Conservation (phyloP, 2,329 filamentous ascomycete genomes). For the Cercospora berteroae region DNA sequence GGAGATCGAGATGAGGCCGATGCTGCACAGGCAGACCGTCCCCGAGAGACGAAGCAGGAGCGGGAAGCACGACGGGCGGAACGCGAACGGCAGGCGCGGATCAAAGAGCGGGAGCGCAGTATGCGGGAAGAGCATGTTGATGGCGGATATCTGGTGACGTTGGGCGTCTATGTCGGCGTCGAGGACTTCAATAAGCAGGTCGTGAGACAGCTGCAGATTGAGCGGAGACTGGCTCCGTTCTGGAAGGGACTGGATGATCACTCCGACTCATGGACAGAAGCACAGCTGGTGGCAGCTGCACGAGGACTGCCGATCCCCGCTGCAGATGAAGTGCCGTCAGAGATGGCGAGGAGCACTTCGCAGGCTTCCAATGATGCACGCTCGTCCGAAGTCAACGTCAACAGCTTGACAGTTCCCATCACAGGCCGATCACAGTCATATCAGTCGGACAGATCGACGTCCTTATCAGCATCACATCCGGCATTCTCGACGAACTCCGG, state of each 20-base stretch:
- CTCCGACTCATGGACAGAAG: conserved; percentile 83
- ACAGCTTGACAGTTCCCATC: conserved; percentile 77
- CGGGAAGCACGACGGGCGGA: conserved; percentile 82
- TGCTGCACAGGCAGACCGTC: conserved; percentile 51
- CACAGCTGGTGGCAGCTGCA: conserved; percentile 89
- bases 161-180: conserved; percentile 85
- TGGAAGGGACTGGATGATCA: conserved; percentile 93
- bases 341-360: conserved; percentile 53
- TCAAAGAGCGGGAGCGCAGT: conserved; percentile 85
- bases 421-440: conserved; percentile 72
- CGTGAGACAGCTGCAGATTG: conserved; percentile 93
- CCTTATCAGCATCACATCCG: conserved; percentile 59
- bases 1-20: conserved; percentile 47
- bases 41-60: conserved; percentile 87
- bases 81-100: conserved; percentile 69
- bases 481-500: conserved; percentile 55
- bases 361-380: conserved; percentile 43
- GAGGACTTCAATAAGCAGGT: conserved; percentile 91
- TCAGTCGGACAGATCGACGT: conserved; percentile 68
- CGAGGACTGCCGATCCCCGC: conserved; percentile 80
- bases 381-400: conserved; percentile 60
- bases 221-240: conserved; percentile 87
- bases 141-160: conserved; percentile 88
- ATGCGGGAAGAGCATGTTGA: conserved; percentile 90
- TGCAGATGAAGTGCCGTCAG: conserved; percentile 76